phyloP scores from a whole-genome alignment of 306 rosid species.

The Lotus japonicus region DNA sequence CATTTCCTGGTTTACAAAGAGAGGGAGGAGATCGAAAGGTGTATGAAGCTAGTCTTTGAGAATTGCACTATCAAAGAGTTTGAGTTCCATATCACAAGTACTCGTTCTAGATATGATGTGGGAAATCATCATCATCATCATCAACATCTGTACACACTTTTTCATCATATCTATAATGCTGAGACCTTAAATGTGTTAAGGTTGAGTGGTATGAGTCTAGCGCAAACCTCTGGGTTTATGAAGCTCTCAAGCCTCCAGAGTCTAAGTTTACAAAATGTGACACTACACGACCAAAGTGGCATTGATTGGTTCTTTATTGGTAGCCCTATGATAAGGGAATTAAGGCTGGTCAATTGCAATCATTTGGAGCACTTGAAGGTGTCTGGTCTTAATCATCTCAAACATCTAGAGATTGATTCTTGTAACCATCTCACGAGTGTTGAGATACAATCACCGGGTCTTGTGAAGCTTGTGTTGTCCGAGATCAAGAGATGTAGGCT shows the following conservation, averaged over 20 bases:
- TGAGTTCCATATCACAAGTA: background rate
- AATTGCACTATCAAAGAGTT: background rate
- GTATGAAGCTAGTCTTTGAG: background rate
- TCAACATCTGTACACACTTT: too few relatives aligned
- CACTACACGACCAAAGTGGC: too few relatives aligned
- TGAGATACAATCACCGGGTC: too few relatives aligned
- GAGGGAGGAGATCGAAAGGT: background rate
- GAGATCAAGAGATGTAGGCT: too few relatives aligned
- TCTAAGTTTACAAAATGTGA: background rate
- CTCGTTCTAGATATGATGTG: too few relatives aligned
- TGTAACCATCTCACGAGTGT: background rate
- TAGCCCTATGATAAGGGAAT: background rate
- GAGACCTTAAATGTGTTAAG: background rate
- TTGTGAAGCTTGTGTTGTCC: too few relatives aligned
- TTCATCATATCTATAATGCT: background rate
- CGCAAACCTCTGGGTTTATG: background rate
- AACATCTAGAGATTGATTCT: background rate
- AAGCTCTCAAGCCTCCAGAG: background rate
- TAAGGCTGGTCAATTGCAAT: background rate
- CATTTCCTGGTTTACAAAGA: background rate
- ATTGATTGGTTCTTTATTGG: background rate
- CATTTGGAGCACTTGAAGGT: background rate
- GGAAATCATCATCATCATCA: too few relatives aligned
- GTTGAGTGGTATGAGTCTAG: background rate
- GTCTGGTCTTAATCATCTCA: background rate